Percentiles rank a stretch among this genome's conserved stretches.
Conservation (phyloP, 495 filamentous ascomycete species). For the Lophiostoma macrostomum region DNA sequence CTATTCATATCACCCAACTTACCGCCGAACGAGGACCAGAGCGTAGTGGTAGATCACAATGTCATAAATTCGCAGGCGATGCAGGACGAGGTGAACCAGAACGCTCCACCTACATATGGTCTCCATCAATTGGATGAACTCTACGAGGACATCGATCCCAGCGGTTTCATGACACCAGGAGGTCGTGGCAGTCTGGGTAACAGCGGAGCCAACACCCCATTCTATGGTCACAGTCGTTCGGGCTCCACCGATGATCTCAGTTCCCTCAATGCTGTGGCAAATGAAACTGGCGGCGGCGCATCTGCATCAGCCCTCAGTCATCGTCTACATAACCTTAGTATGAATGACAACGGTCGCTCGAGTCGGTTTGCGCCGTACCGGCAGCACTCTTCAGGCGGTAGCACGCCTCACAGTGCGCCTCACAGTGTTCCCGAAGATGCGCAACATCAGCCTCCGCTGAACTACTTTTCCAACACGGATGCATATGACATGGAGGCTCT, state of each 20-base stretch:
- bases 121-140: conserved; percentile 83
- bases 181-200: conserved; percentile 35
- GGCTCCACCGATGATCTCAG: conserved; percentile 71
- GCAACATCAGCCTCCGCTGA: not conserved
- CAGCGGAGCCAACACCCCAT: conserved; percentile 75
- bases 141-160: conserved; percentile 78
- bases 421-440: conserved; percentile 3
- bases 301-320: conserved; percentile 36
- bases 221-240: conserved; percentile 68
- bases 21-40: conserved; percentile 76
- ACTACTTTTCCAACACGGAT: conserved; percentile 21
- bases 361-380: conserved; percentile 6
- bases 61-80: conserved; percentile 41
- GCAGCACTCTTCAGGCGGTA: conserved; percentile 19
- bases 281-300: conserved; percentile 31
- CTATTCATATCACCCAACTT: conserved; percentile 93
- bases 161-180: conserved; percentile 69
- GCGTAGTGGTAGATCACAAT: conserved; percentile 53
- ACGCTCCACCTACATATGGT: conserved; percentile 84
- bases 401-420: conserved; percentile 20
- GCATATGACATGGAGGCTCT: conserved; percentile 38
- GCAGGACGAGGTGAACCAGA: conserved; percentile 37
- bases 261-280: conserved; percentile 56
- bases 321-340: conserved; percentile 38
- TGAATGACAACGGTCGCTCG: conserved; percentile 16